Conservation (phyloP, 176 grass and related monocot genomes). For the Triticum urartu region DNA sequence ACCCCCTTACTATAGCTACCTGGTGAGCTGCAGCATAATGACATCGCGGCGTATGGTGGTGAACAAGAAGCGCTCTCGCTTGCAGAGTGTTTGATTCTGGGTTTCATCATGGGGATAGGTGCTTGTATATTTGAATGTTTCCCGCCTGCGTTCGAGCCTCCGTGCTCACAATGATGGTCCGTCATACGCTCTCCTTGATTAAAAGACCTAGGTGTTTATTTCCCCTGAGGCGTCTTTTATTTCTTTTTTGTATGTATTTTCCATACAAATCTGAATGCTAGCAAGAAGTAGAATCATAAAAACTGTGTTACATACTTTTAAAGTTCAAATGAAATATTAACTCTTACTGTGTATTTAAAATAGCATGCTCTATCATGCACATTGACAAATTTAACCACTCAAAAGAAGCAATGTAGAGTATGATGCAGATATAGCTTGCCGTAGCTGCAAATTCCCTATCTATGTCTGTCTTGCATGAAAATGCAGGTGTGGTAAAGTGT, state of each 20-base stretch:
- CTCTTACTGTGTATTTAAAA: neutral
- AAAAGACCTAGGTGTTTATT: too few relatives aligned
- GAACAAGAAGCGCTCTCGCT: slow-evolving; percentile 6
- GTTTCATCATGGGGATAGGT: neutral
- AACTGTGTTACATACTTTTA: neutral
- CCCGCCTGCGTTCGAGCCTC: too few relatives aligned
- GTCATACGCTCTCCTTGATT: too few relatives aligned
- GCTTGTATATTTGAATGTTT: neutral
- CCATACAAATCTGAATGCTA: too few relatives aligned
- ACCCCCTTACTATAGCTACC: slow-evolving; percentile 12
- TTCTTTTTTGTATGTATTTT: too few relatives aligned
- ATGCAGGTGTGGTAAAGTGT: neutral
- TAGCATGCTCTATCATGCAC: neutral
- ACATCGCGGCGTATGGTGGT: neutral
- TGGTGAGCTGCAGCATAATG: neutral
- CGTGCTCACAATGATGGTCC: too few relatives aligned
- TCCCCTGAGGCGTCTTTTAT: too few relatives aligned
- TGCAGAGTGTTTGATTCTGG: neutral
- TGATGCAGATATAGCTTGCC: neutral
- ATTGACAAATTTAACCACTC: neutral
- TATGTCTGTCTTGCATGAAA: neutral
- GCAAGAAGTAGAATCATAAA: too few relatives aligned
- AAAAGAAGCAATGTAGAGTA: neutral
- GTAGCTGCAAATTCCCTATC: neutral
- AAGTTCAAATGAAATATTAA: neutral